Conservation (phyloP, 2,329 filamentous ascomycete genomes). For the Fusarium incarnatum region DNA sequence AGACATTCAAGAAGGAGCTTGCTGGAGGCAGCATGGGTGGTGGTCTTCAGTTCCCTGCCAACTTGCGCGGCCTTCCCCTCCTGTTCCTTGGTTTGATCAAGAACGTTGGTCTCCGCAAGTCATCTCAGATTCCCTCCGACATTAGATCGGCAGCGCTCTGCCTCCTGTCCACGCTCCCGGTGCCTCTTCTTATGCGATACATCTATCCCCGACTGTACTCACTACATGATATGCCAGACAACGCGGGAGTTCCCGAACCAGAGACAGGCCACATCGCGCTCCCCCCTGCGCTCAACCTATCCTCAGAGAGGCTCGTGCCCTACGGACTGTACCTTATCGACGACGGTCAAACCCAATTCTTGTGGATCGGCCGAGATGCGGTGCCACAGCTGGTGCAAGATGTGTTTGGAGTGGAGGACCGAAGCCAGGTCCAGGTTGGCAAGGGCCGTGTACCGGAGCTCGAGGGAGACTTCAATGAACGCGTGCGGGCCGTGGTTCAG, state of each 20-base stretch:
- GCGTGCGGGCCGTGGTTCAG: conserved; percentile 87
- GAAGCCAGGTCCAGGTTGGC: conserved; percentile 86
- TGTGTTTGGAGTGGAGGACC: conserved; percentile 89
- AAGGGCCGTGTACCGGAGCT: conserved; percentile 88
- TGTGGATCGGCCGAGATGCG: conserved; percentile 94
- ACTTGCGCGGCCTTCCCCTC: conserved; percentile 87
- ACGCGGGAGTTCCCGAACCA: conserved; percentile 85
- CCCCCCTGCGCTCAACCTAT: conserved; percentile 85
- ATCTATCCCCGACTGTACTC: conserved; percentile 89
- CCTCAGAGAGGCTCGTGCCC: conserved; percentile 85
- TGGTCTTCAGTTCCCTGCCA: conserved; percentile 92
- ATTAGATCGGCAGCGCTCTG: conserved; percentile 93
- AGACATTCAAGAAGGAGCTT: conserved; percentile 97
- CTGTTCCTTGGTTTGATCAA: conserved; percentile 96
- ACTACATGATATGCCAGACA: conserved; percentile 95
- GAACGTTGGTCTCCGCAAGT: conserved; percentile 93
- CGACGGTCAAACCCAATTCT: conserved; percentile 95
- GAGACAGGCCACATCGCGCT: conserved; percentile 90
- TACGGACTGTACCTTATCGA: conserved; percentile 97
- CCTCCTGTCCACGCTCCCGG: conserved; percentile 90
- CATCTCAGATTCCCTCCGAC: conserved; percentile 92
- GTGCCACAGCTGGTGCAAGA: conserved; percentile 89
- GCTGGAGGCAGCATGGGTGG: conserved; percentile 96
- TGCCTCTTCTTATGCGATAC: conserved; percentile 91
- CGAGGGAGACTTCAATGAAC: conserved; percentile 96